These are phyloP conservation scores for Aspergillus versicolor DNA, from an alignment of 2,329 filamentous ascomycete genomes.

Conservation along the genomic window DNA sequence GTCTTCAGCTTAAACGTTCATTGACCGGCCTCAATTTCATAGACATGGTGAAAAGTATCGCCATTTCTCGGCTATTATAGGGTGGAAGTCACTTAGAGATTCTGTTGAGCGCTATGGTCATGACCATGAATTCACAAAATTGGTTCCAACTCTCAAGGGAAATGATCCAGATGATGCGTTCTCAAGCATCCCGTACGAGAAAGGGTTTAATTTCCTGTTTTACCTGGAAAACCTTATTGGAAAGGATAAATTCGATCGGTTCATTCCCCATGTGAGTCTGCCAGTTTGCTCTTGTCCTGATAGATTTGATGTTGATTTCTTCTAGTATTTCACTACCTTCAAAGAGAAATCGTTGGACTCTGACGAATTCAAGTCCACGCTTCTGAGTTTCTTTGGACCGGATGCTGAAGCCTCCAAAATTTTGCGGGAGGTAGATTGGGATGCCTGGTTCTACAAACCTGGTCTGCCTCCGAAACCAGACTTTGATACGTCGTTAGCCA, in stretches of 20 bases:
- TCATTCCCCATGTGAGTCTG: constrained; percentile 72
- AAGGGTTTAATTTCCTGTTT: constrained; percentile 92
- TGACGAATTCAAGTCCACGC: constrained; percentile 87
- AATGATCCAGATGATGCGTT: constrained; percentile 96
- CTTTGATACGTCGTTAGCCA: constrained; percentile 85
- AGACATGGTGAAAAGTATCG: constrained; percentile 82
- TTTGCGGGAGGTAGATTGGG: constrained; percentile 77
- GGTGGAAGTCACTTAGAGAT: constrained; percentile 87
- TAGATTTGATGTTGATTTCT: background rate
- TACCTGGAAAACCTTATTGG: constrained; percentile 84
- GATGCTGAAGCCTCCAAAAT: constrained; percentile 64
- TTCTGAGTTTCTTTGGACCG: constrained; percentile 76
- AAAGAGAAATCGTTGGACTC: constrained; percentile 85
- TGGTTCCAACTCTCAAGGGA: constrained; percentile 82
- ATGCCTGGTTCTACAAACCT: constrained; percentile 82
- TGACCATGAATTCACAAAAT: constrained; percentile 89
- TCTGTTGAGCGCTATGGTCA: constrained; percentile 74
- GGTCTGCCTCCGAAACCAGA: constrained; percentile 86
- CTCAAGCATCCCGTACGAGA: constrained; percentile 89
- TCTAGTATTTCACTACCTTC: constrained; percentile 78
- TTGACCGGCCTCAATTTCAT: constrained; percentile 1
- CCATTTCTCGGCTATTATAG: constrained; percentile 93
- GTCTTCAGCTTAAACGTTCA: background rate
- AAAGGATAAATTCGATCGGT: constrained; percentile 85
- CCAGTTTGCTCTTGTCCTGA: background rate